These are phyloP conservation scores for Pulveroboletus sp. DNA, from an alignment of 768 basidiomycete species.

Conservation along the genomic window DNA sequence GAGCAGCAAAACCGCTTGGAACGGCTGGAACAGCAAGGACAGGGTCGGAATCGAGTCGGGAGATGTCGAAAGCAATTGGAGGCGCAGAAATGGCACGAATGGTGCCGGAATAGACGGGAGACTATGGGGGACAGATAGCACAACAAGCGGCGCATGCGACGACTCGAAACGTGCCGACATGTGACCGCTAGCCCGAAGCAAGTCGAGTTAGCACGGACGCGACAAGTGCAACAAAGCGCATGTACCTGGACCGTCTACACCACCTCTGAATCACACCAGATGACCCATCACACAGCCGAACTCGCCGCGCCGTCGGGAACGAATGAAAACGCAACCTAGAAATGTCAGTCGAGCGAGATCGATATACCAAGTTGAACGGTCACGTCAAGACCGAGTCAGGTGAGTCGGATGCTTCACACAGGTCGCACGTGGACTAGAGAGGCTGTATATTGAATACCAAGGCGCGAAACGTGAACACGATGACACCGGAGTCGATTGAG, in stretches of 20 bases:
- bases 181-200: not conserved
- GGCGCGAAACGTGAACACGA: too few species aligned
- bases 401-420: not conserved
- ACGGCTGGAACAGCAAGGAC: too few species aligned
- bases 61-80: too few species aligned
- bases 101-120: too few species aligned
- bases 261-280: not conserved
- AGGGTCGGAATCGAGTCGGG: too few species aligned
- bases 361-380: not conserved
- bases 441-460: too few species aligned
- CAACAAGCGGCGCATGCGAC: not conserved
- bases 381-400: not conserved
- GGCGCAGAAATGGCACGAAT: too few species aligned
- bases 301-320: not conserved
- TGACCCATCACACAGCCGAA: not conserved
- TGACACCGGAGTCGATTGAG: too few species aligned
- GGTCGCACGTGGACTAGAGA: not conserved
- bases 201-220: not conserved
- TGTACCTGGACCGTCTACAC: not conserved
- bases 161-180: not conserved
- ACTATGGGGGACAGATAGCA: not conserved
- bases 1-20: too few species aligned
- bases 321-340: not conserved
- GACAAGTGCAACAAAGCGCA: not conserved
- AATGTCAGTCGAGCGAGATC: not conserved